Evolutionary conservation across 208 protist species (phyloP), one percentile per base, ranked within the genome.

Genomic region (Leishmania braziliensis): DNA sequence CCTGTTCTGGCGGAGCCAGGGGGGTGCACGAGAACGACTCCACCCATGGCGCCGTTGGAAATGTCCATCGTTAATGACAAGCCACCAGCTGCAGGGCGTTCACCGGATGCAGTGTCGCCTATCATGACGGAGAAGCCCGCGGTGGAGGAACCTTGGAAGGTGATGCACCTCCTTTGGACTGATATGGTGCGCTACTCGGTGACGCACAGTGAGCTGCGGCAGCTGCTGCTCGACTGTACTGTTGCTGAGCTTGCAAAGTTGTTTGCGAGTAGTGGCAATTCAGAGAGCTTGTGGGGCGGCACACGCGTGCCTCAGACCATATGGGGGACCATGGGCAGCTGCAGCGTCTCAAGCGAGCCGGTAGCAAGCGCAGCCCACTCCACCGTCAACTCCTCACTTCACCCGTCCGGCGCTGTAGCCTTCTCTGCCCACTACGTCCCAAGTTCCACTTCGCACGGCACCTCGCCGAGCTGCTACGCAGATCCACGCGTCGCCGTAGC

Each of bases 131-230:
- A 75, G 29, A 77, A 81, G 16, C 14, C 75, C 29, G 50, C 63
- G 4, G 79, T 79, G 39, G 56, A 56, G 39, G 79, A 82, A 51
- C 74, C 84, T 12, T 92, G 84, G 81, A 65, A 73, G 56, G 81
- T 82, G 39, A 36, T 92, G 18, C 74, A 81, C 39, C 62, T 65
- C 10, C 51, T 92, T 16, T 92, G 89, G 89, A 69, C 80, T 3
- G 89, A 92, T 79, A 81, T 75, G 46, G 83, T 90, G 58, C 89
- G 89, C 16, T 92, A 92, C 78, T 82, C 84, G 23, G 86, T 86
- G 36, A 90, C 88, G 66, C 72, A 79, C 66, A 75, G 76, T 20
- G 84, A 92, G 71, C 71, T 90, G 26, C 82, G 82, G 0, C 68
- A 84, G 71, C 82, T 88, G 39, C 83, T 91, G 75, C 74, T 88